Evolutionary conservation across 257 asterid genomes (phyloP).

Genomic region (Knoxia roxburghii): DNA sequence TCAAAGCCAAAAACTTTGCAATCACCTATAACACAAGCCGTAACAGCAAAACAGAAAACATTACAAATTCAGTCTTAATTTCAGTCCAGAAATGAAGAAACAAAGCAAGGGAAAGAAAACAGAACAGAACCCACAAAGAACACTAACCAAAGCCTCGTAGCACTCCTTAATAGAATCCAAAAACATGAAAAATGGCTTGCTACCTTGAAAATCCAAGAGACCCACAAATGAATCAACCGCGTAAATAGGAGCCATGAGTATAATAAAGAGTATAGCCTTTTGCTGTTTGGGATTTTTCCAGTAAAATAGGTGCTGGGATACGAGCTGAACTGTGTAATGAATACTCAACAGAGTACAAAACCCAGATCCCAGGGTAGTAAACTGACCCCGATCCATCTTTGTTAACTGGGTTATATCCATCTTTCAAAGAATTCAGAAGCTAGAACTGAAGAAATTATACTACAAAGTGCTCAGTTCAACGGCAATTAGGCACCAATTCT

Average conservation of each 20-base stretch:
- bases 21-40: constrained; percentile 46
- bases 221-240: constrained; percentile 70
- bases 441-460: neutral
- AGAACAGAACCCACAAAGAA: neutral
- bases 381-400: constrained; percentile 58
- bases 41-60: neutral
- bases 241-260: constrained; percentile 74
- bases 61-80: neutral
- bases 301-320: constrained; percentile 73
- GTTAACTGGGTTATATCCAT: constrained; percentile 44
- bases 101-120: neutral
- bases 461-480: neutral
- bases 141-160: constrained; percentile 78
- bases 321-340: constrained; percentile 70
- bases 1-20: constrained; percentile 78
- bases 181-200: constrained; percentile 53
- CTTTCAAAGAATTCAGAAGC: neutral
- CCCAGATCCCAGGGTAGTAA: constrained; percentile 61
- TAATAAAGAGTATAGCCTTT: constrained; percentile 57
- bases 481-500: constrained; percentile 10
- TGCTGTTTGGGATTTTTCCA: constrained; percentile 93
- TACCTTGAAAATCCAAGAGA: constrained; percentile 53
- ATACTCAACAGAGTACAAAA: constrained; percentile 53
- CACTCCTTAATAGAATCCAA: constrained; percentile 65
- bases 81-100: neutral